Evolutionary conservation across 176 grass and related monocot species (phyloP), one percentile per base, ranked within the genome.

Genomic region (Paspalum vaginatum): DNA sequence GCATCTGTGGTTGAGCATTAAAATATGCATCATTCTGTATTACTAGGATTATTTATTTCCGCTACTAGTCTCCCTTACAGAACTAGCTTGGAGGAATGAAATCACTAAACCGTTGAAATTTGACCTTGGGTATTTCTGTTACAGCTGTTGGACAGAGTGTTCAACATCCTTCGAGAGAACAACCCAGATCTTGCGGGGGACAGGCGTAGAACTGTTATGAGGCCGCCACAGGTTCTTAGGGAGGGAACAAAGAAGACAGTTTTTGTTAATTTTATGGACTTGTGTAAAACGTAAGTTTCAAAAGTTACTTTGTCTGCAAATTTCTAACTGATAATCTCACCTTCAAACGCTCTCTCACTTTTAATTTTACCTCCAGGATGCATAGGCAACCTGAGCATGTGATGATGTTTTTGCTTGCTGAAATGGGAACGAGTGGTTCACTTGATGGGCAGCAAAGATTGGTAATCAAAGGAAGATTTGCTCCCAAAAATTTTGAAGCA

Each of bases 221-320:
- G 87, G 80, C 80, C 85, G 11, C 91, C 94, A 15, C 89, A 85
- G 42, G 85, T 97, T 89, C 94, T 97, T 20, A 88, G 94, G 78
- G 92, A 98, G 59, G 95, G 92, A 66, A 92, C 90, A 38, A 98
- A 91, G 82, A 98, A 91, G 86, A 98, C 89, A 8, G 92, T 98
- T 40, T 98, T 98, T 71, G 90, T 94, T 17, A 94, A 98, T 78
- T 98, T 98, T 27, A 98, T 98, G 92, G 95, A 92, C 40, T 76
- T 90, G 15, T 98, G 92, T 54, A 87, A 91, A 80, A 98, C 65
- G 92, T 91, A 75, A 27, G 75, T 75, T 68, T 83, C 15, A 3
- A 12, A 0, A 18, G 32, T 52, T 7, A 56, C 15, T 80, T 56
- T 0, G 40, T 49, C 5, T 32, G 20, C 9, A 24, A 16, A 53